Base-by-base conservation (phyloP, 768 basidiomycete genomes). In the Sarcodon sp. region DNA sequence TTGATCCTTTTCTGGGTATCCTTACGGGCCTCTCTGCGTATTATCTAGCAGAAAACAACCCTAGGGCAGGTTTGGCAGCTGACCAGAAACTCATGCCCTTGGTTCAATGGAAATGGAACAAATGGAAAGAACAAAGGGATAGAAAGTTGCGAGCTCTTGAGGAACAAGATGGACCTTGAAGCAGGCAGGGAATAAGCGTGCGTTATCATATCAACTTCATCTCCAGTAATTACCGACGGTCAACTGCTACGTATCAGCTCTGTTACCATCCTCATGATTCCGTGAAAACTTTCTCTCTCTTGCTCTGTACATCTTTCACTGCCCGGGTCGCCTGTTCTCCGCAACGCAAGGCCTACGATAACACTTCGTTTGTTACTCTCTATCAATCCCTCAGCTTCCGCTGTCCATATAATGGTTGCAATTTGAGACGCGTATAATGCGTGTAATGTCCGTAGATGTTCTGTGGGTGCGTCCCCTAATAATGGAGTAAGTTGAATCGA, bases 361-460 rank as follows among this genome's bases (percentile, higher is more conserved):
- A 93, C 75, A 35, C 73, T 76, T 50, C 74, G 69, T 46, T 80
- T 68, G 21, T 69, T 62, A 6, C 61, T 62, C 13, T 71, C 70
- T 36, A 72, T 49, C 21, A 64, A 56, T 37, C 56, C 64, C 38
- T 69, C 60, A n/a, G 64, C 59, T 47, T 71, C 69, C 47, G 74
- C 57, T 0, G 70, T 68, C 86, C 91, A 96, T 6, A 92, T 61
- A 31, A 93, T 69, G 0, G 89, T 89, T 0, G 90, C 87, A 41
- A 90, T 80, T 56, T 96, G 92, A n/a, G 80, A 69, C 0, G 80
- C 80, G 62, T 93, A 94, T 0, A 94, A 68, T 34, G 80, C 79
- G 58, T 93, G 76, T 18, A 94, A 64, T 0, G 79, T 79, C 45
- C 80, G 79, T 50, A 79, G 59, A 47, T 86, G 77, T 8, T 79